phyloP scores from a whole-genome alignment of 495 filamentous ascomycete genomes.

The Penicillium dipodomyicola region DNA sequence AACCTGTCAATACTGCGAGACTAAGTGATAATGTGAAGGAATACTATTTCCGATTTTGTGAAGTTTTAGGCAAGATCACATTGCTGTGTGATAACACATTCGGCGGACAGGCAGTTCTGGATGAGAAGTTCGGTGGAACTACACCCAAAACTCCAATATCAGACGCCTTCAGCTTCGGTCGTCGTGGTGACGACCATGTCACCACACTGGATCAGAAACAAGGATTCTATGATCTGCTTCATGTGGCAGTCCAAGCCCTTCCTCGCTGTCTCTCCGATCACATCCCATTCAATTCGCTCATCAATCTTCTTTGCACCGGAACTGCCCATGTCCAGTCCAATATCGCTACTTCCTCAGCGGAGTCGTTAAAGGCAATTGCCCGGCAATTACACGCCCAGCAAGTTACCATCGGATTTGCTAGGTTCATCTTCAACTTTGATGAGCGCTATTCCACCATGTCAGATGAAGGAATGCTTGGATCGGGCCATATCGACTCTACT shows the following conservation, averaged over 20 bases:
- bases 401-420: constrained; percentile 92
- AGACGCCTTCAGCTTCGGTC: constrained; percentile 86
- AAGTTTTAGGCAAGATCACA: constrained; percentile 92
- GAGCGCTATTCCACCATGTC: constrained; percentile 96
- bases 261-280: constrained; percentile 88
- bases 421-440: constrained; percentile 98
- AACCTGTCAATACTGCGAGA: constrained; percentile 69
- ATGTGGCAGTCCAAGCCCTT: constrained; percentile 92
- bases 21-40: constrained; percentile 74
- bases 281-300: constrained; percentile 88
- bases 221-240: constrained; percentile 91
- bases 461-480: constrained; percentile 93
- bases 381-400: constrained; percentile 90
- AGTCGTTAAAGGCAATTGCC: constrained; percentile 93
- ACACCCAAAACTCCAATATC: constrained; percentile 92
- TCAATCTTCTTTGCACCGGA: constrained; percentile 94
- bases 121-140: constrained; percentile 85
- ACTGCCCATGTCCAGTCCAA: constrained; percentile 93
- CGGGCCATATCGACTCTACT: constrained; percentile 93
- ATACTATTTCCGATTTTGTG: constrained; percentile 86
- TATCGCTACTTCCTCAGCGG: constrained; percentile 86
- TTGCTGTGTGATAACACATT: constrained; percentile 95
- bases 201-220: constrained; percentile 79
- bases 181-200: constrained; percentile 77
- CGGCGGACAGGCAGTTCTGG: constrained; percentile 89